A percentile compares a stretch with the other conserved stretches of the same genome.
Conservation (phyloP, 2,329 filamentous ascomycete species). For the Arthrobotrys sphaeroides region DNA sequence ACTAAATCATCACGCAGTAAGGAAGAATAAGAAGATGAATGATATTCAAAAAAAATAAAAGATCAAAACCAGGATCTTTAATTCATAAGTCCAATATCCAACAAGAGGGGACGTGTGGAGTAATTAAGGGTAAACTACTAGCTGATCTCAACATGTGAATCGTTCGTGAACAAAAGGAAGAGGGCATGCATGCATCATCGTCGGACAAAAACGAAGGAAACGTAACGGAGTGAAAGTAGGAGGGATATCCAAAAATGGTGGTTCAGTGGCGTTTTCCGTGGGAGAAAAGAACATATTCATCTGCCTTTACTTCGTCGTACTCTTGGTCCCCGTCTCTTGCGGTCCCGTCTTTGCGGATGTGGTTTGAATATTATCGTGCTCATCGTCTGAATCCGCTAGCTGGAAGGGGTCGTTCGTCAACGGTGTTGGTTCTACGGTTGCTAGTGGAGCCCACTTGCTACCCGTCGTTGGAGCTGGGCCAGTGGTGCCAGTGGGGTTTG, state of each 20-base stretch:
- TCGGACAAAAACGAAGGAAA: too few relatives aligned
- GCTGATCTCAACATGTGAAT: not conserved
- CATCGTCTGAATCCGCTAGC: slow-evolving; percentile 92
- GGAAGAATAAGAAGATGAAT: not conserved
- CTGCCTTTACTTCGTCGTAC: slow-evolving; percentile 16
- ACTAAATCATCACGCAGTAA: not conserved
- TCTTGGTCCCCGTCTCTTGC: slow-evolving; percentile 54
- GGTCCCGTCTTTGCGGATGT: slow-evolving; percentile 60
- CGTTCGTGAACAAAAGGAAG: too few relatives aligned
- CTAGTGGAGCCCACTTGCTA: slow-evolving; percentile 98
- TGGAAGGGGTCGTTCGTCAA: slow-evolving; percentile 97
- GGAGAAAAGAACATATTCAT: not conserved
- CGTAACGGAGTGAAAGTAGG: too few relatives aligned
- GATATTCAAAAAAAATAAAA: not conserved
- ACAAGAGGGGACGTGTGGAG: too few relatives aligned
- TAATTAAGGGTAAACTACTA: not conserved
- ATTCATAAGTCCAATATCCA: not conserved
- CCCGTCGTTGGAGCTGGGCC: slow-evolving; percentile 60
- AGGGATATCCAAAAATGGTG: not conserved
- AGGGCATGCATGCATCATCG: too few relatives aligned
- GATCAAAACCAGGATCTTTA: not conserved
- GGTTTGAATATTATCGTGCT: slow-evolving; percentile 75
- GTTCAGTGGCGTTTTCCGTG: too few relatives aligned
- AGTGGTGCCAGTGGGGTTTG: not conserved
- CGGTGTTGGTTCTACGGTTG: slow-evolving; percentile 82